Percentiles rank a stretch among this genome's conserved stretches.
These are phyloP conservation scores for Proliferodiscus dingleyae DNA, from an alignment of 2,329 filamentous ascomycete genomes.

Conservation along the genomic window DNA sequence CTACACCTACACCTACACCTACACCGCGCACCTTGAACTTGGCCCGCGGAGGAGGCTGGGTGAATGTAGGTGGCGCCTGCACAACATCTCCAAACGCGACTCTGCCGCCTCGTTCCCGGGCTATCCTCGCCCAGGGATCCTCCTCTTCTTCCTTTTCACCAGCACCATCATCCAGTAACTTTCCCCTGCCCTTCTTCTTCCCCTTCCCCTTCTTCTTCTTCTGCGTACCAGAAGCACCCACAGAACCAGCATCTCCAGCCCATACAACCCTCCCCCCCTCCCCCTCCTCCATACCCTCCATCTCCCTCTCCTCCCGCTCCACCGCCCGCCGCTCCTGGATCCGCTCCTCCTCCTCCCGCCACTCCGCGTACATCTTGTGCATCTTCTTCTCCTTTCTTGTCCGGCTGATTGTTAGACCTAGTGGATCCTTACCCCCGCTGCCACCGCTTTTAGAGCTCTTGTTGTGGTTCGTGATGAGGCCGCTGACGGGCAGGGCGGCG, in stretches of 20 bases:
- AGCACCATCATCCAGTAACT: too few species aligned
- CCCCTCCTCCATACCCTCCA: constrained; percentile 29
- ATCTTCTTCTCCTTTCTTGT: constrained; percentile 85
- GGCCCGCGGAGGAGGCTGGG: constrained; percentile 28
- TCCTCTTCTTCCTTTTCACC: constrained; percentile 32
- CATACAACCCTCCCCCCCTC: constrained; percentile 44
- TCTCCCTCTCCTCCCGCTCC: constrained; percentile 24
- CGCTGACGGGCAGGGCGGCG: constrained; percentile 71
- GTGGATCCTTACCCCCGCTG: constrained; percentile 59
- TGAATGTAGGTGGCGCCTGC: constrained; percentile 30
- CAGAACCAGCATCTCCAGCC: constrained; percentile 53
- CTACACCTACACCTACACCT: too few species aligned
- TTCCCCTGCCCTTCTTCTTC: constrained; percentile 40
- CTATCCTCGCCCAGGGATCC: constrained; percentile 32
- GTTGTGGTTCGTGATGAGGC: constrained; percentile 61
- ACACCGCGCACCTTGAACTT: constrained; percentile 46
- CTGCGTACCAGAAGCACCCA: constrained; percentile 17
- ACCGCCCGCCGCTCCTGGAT: constrained; percentile 29
- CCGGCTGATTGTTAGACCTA: constrained; percentile 59
- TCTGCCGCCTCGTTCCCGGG: constrained; percentile 25
- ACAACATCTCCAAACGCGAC: constrained; percentile 35
- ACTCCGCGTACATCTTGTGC: constrained; percentile 74
- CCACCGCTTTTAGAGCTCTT: constrained; percentile 54
- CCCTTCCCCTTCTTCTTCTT: constrained; percentile 26
- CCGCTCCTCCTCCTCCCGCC: constrained; percentile 61